phyloP scores from a whole-genome alignment of 495 filamentous ascomycete genomes.

The Aspergillus heteromorphus region DNA sequence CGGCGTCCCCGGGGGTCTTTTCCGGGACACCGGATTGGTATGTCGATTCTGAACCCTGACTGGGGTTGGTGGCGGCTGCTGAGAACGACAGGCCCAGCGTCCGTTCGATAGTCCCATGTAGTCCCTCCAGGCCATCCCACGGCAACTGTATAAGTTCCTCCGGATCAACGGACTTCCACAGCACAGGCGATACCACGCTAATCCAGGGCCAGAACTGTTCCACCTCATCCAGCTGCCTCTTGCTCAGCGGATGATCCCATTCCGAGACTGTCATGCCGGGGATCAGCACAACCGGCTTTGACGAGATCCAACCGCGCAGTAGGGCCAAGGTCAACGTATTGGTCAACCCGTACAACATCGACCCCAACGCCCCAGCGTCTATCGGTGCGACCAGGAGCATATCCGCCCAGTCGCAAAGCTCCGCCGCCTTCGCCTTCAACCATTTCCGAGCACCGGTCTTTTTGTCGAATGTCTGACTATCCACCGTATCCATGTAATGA shows the following conservation, averaged over 20 bases:
- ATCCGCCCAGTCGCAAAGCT: slow-evolving; percentile 83
- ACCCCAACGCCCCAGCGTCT: slow-evolving; percentile 71
- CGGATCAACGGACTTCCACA: slow-evolving; percentile 63
- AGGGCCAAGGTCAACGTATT: slow-evolving; percentile 69
- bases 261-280: slow-evolving; percentile 76
- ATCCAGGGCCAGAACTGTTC: slow-evolving; percentile 79
- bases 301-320: slow-evolving; percentile 74
- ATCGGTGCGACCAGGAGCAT: slow-evolving; percentile 78
- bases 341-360: slow-evolving; percentile 75
- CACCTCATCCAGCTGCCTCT: slow-evolving; percentile 75
- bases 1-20: slow-evolving; percentile 57
- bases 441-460: slow-evolving; percentile 42
- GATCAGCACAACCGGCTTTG: slow-evolving; percentile 74
- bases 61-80: neutral
- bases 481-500: slow-evolving; percentile 45
- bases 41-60: slow-evolving; percentile 2
- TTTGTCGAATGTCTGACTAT: slow-evolving; percentile 42
- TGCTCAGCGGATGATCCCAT: slow-evolving; percentile 84
- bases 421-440: slow-evolving; percentile 54
- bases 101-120: slow-evolving; percentile 62
- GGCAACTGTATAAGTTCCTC: slow-evolving; percentile 45
- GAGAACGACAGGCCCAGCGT: slow-evolving; percentile 24
- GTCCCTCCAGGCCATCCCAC: slow-evolving; percentile 63
- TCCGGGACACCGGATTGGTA: slow-evolving; percentile 24
- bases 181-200: slow-evolving; percentile 60